Evolutionary conservation across 352 stramenopile genomes (phyloP).

Genomic region (Phytophthora pinifolia): DNA sequence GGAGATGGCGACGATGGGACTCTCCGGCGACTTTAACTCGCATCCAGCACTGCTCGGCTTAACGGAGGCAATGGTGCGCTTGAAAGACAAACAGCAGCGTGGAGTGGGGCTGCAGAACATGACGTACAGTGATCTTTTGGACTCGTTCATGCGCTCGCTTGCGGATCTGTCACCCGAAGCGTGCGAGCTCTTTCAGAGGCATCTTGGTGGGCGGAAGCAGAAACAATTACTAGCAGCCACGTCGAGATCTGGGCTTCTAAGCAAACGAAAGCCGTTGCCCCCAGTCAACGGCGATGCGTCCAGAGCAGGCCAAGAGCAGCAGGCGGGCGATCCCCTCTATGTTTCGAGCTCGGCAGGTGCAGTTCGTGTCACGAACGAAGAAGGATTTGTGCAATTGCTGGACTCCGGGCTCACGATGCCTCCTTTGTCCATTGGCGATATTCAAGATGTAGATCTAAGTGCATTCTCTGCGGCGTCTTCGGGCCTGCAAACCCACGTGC

Average conservation of each 20-base stretch:
- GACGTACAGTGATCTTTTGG: constrained; percentile 62
- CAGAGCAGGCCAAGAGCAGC: constrained; percentile 21
- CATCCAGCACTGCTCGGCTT: constrained; percentile 66
- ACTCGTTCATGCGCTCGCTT: constrained; percentile 68
- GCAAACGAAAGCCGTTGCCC: constrained; percentile 35
- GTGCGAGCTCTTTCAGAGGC: constrained; percentile 72
- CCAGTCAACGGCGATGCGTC: constrained; percentile 3
- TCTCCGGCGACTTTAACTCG: constrained; percentile 58
- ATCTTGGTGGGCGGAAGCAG: constrained; percentile 67
- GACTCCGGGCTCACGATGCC: constrained; percentile 39
- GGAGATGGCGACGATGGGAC: constrained; percentile 67
- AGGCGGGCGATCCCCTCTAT: constrained; percentile 23
- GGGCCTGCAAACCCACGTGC: constrained; percentile 20
- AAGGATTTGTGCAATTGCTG: constrained; percentile 40
- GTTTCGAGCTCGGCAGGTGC: constrained; percentile 5
- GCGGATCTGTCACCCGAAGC: constrained; percentile 55
- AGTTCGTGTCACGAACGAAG: constrained; percentile 16
- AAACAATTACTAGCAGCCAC: constrained; percentile 30
- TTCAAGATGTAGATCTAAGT: constrained; percentile 59
- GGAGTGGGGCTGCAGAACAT: constrained; percentile 84
- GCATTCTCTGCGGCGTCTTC: constrained; percentile 33
- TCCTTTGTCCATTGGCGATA: constrained; percentile 58
- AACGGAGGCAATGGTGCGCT: constrained; percentile 65
- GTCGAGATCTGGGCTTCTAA: constrained; percentile 15
- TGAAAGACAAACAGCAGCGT: constrained; percentile 77